phyloP scores from a whole-genome alignment of 2,329 filamentous ascomycete genomes.

The Ustulina deusta region DNA sequence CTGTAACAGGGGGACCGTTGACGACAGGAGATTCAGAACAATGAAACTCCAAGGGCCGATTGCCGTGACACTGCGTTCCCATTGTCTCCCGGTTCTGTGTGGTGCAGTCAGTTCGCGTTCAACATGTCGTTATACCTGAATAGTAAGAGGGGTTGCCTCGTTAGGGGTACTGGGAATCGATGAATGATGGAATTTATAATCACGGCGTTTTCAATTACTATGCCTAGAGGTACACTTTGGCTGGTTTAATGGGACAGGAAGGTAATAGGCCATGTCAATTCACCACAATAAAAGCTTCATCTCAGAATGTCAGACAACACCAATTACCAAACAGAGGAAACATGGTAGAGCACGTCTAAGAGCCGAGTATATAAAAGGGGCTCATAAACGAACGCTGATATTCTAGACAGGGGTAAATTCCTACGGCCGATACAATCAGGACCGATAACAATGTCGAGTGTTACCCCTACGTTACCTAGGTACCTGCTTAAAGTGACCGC shows the following conservation, averaged over 20 bases:
- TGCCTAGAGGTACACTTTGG: too few species aligned
- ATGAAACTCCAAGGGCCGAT: neutral
- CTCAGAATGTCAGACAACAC: too few species aligned
- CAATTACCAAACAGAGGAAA: too few species aligned
- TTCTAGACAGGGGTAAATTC: too few species aligned
- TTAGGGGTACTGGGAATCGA: neutral
- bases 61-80: neutral
- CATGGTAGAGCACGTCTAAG: too few species aligned
- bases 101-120: neutral
- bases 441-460: neutral
- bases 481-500: neutral
- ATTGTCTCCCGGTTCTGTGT: neutral
- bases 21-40: slow-evolving; percentile 8
- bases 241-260: too few species aligned
- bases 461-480: neutral
- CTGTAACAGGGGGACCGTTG: neutral
- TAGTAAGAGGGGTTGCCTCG: neutral
- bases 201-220: neutral
- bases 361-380: too few species aligned
- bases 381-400: too few species aligned
- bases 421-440: neutral
- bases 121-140: neutral
- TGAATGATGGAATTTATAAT: neutral
- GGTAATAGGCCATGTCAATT: too few species aligned
- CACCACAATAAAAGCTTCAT: too few species aligned